Base-by-base conservation (phyloP, 2,329 filamentous ascomycete genomes). In the Diaporthe sp. region DNA sequence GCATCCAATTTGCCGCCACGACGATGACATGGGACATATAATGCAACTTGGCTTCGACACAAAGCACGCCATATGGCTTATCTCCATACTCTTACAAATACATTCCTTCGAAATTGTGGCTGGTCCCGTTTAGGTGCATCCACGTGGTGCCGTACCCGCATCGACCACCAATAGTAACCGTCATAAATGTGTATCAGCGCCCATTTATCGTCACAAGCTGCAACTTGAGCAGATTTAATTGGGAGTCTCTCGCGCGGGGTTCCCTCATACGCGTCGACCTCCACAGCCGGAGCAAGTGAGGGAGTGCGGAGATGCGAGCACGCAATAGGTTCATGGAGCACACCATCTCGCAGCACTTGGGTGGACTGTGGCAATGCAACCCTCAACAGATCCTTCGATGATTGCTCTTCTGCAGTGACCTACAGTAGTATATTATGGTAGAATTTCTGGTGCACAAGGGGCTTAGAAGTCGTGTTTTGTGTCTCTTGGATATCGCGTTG, bases 311-410 rank as follows among this genome's bases (percentile, higher is more conserved):
- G 59, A 75, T 73, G 70, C 47, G 30, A 51, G 71, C 58, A 69
- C 73, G 51, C 51, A 66, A 70, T 71, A 39, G 73, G 25, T 37
- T 75, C 70, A 66, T 73, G 74, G 70, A 75, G 77, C 73, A 70
- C 70, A 74, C 32, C 58, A 58, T 61, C 25, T 51, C 27, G 32
- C 27, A 7, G 61, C 27, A 42, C 35, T 35, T 35, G 30, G 42
- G 42, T 27, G 4, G 22, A 25, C 7, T 35, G 22, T 50, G 61
- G 42, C 12, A 66, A 66, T 51, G 22, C 15, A 1, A 35, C 30
- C 8, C 10, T 39, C 22, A 51, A 15, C 61, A 51, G 6, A 37
- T 27, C 4, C n/a, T n/a, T 25, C 12, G 30, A 17, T 19, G 2
- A 27, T 15, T 9, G 7, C 47, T 17, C 22, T 9, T 7, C 22